phyloP scores from a whole-genome alignment of 1,139 yeast species.

The Sugiyamaella pinicola region DNA sequence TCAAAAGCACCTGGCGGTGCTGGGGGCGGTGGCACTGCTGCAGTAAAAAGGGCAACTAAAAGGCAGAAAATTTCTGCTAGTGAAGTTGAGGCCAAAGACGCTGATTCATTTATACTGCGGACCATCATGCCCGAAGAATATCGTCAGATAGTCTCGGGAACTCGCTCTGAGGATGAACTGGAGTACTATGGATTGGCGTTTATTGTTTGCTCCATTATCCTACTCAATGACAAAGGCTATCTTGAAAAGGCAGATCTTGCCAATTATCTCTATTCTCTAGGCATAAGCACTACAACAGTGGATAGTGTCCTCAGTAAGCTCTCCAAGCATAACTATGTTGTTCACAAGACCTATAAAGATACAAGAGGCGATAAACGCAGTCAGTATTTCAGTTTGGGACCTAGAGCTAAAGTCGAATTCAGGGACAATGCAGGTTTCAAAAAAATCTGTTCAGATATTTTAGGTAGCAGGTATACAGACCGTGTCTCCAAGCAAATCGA shows the following conservation, averaged over 20 bases:
- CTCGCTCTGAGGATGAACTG: conserved; percentile 18
- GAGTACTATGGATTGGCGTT: conserved; percentile 23
- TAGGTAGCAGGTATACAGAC: conserved; percentile 5
- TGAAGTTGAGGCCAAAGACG: background rate
- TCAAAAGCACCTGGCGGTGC: background rate
- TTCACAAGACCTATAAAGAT: conserved; percentile 6
- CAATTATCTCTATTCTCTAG: conserved; percentile 7
- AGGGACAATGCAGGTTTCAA: conserved; percentile 12
- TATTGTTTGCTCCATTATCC: conserved; percentile 21
- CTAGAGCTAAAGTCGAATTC: conserved; percentile 20
- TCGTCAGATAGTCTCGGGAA: conserved; percentile 15
- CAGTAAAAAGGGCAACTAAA: background rate
- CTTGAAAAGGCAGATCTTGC: conserved; percentile 13
- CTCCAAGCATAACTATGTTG: conserved; percentile 15
- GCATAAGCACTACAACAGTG: background rate
- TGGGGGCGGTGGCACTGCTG: conserved; percentile 8
- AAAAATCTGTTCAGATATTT: conserved; percentile 9
- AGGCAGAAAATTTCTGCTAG: conserved; percentile 4
- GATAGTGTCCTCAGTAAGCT: conserved; percentile 12
- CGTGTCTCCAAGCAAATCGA: conserved; percentile 13
- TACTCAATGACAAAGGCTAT: conserved; percentile 20
- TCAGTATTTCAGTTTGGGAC: conserved; percentile 20
- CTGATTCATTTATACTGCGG: conserved; percentile 18
- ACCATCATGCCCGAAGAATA: conserved; percentile 19
- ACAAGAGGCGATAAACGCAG: conserved; percentile 2